A percentile compares a stretch with the other conserved stretches of the same genome.
Conservation (phyloP, 371 early-diverging fungal genomes). For the Mortierella sp. region DNA sequence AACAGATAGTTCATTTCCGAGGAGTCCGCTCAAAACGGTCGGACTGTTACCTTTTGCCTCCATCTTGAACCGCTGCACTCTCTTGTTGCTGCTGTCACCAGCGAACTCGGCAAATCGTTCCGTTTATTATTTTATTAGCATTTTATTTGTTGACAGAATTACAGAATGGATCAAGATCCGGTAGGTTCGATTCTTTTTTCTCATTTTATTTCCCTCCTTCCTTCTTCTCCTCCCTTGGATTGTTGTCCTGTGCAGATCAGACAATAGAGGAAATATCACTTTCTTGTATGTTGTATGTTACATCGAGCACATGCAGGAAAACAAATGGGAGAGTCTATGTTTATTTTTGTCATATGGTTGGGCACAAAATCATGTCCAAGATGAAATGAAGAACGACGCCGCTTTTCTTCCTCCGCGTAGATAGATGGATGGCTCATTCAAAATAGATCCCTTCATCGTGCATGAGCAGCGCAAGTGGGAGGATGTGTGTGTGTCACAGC, state of each 20-base stretch:
- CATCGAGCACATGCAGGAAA: not conserved
- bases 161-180: not conserved
- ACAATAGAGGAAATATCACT: not conserved
- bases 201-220: not conserved
- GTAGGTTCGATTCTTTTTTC: not conserved
- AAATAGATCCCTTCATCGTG: not conserved
- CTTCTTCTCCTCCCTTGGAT: too few relatives aligned
- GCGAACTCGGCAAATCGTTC: not conserved
- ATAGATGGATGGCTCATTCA: not conserved
- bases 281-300: not conserved
- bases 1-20: not conserved
- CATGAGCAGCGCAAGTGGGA: not conserved
- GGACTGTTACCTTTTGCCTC: not conserved
- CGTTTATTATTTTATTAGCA: not conserved
- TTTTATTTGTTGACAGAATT: not conserved
- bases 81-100: not conserved
- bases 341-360: slow-evolving; percentile 4
- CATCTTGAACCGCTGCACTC: not conserved
- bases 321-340: not conserved
- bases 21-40: not conserved
- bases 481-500: not conserved
- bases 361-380: not conserved
- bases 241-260: not conserved
- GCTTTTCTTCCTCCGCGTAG: not conserved
- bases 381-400: not conserved